phyloP scores from a whole-genome alignment of 2,329 filamentous ascomycete species.

The Alternaria arborescens region DNA sequence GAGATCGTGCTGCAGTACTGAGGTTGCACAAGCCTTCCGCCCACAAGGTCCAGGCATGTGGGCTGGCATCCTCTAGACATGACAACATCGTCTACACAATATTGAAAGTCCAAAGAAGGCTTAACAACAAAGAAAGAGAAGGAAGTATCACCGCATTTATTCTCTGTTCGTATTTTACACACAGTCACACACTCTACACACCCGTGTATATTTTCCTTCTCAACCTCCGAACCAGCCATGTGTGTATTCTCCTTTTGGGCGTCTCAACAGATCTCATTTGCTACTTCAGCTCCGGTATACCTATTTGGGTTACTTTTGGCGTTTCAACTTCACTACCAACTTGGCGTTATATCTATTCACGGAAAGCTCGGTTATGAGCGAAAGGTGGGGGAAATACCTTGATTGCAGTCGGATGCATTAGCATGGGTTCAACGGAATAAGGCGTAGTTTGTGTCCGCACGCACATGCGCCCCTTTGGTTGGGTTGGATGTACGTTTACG shows the following conservation, averaged over 20 bases:
- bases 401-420: constrained; percentile 16
- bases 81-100: constrained; percentile 10
- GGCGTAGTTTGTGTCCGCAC: constrained; percentile 8
- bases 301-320: constrained; percentile 20
- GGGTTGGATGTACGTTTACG: constrained; percentile 13
- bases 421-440: constrained; percentile 16
- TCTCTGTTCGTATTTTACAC: constrained; percentile 7
- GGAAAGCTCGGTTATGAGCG: constrained; percentile 11
- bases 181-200: constrained; percentile 21
- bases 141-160: constrained; percentile 15
- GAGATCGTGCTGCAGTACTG: constrained; percentile 71
- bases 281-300: constrained; percentile 21
- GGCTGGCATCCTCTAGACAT: constrained; percentile 64
- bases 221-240: constrained; percentile 15
- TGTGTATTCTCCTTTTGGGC: constrained; percentile 20
- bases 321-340: constrained; percentile 16
- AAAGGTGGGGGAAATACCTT: constrained; percentile 19
- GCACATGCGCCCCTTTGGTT: constrained; percentile 6
- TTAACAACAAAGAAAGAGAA: constrained; percentile 28
- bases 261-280: constrained; percentile 19
- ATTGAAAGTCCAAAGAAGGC: constrained; percentile 30
- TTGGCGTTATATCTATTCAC: constrained; percentile 15
- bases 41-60: constrained; percentile 71
- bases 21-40: constrained; percentile 63
- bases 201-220: constrained; percentile 31